These are phyloP conservation scores for Royoungia palumana DNA, from an alignment of 768 basidiomycete genomes.

Conservation along the genomic window DNA sequence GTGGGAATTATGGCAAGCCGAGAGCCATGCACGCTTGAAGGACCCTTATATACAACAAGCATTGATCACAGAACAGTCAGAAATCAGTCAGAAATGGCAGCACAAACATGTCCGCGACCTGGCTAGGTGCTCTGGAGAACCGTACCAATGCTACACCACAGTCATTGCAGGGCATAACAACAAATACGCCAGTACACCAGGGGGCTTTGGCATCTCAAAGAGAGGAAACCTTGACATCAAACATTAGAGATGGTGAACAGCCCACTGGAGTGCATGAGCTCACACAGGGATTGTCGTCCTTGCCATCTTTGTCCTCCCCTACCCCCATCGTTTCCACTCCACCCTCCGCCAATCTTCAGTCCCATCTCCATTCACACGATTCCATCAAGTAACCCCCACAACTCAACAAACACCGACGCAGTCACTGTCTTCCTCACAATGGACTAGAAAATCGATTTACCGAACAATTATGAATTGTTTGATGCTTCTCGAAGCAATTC, in stretches of 20 bases:
- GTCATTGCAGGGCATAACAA: background rate
- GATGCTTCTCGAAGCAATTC: conserved; percentile 78
- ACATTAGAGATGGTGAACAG: background rate
- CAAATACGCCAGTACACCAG: background rate
- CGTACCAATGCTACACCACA: background rate
- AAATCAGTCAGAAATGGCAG: background rate
- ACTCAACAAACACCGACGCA: conserved; percentile 3
- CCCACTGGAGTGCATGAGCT: conserved; percentile 9
- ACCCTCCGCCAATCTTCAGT: background rate
- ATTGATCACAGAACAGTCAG: conserved; percentile 22
- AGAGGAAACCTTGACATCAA: background rate
- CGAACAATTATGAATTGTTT: conserved; percentile 95
- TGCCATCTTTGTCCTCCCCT: conserved; percentile 8
- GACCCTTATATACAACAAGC: conserved; percentile 20
- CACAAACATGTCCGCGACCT: conserved; percentile 5
- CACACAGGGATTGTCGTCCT: conserved; percentile 24
- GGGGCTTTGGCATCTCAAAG: background rate
- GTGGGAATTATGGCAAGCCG: conserved; percentile 79
- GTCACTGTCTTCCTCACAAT: conserved; percentile 9
- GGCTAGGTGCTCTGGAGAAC: background rate
- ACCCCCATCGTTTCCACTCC: conserved; percentile 1
- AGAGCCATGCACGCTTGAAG: conserved; percentile 51
- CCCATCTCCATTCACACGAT: conserved; percentile 2
- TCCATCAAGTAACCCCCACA: conserved; percentile 2
- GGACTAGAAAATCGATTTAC: conserved; percentile 84